Base-by-base conservation (phyloP, 768 basidiomycete genomes). In the Coprinopsis strossmayeri region DNA sequence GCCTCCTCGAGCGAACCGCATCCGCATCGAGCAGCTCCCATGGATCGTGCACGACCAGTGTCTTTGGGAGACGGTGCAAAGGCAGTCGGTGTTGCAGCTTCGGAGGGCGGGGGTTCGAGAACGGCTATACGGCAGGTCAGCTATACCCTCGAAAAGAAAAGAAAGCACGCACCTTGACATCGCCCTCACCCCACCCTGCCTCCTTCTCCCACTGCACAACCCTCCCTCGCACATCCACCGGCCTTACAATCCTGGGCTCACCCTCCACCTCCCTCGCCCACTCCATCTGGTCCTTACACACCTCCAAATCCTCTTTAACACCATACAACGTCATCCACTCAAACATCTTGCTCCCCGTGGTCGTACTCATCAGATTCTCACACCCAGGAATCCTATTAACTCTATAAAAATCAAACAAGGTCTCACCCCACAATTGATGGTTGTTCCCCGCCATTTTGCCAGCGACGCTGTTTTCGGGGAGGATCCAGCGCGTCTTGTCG, bases 1-100 rank as follows among this genome's bases (percentile, higher is more conserved):
- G 37, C 34, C 25, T 45, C 7, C 30, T 9, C 10, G 18, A 20
- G 7, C 18, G 11, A 5, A 18, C 7, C 18, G 7, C 12, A 20
- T 26, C 5, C 3, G 62, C 62, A 24, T 49, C 15, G 26, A 74
- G 64, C 7, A 69, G 34, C 45, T 58, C 55, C 53, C 62, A 72
- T 0, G 74, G 73, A 48, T 74, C 73, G 47, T 76, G 73, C 1
- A 76, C 70, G 21, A 68, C 52, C 9, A 76, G 60, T 17, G 55
- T 70, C 54, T 67, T 50, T 0, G 75, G 75, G 17, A 72, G 62
- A 3, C 69, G 56, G 30, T 66, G 48, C 3, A 61, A 48, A 0
- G 69, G 64, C 26, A 73, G 55, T 3, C 60, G 61, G 2, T 68
- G 58, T 49, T 69, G 64, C 21, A 73, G 64, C 3, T 30, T 30